These are phyloP conservation scores for Populus hybrid DNA, from an alignment of 441 rosid species.

Conservation along the genomic window DNA sequence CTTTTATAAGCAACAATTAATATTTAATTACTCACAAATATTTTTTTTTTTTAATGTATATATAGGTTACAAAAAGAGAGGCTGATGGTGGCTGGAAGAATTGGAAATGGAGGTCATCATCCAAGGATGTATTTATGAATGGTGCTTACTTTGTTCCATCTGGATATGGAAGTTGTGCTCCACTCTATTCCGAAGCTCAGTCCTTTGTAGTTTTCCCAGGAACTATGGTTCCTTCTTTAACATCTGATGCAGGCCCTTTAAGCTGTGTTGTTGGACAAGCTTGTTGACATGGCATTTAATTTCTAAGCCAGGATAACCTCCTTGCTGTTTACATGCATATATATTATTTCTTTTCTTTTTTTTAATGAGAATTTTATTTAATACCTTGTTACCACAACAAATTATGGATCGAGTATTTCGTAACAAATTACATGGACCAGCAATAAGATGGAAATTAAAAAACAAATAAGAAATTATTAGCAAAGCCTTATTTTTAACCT, in stretches of 20 bases:
- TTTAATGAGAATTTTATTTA: too few species aligned
- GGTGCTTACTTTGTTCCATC: conserved; percentile 87
- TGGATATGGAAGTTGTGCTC: conserved; percentile 61
- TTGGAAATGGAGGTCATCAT: conserved; percentile 91
- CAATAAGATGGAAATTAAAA: too few species aligned
- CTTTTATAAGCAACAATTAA: too few species aligned
- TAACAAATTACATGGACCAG: too few species aligned
- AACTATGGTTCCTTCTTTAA: conserved; percentile 53
- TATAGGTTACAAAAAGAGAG: conserved; percentile 80
- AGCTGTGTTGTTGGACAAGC: conserved; percentile 42
- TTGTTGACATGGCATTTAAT: conserved; percentile 30
- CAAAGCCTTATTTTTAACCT: too few species aligned
- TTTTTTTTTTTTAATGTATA: too few species aligned
- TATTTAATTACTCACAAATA: too few species aligned
- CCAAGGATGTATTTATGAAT: conserved; percentile 64
- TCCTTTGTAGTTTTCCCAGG: conserved; percentile 69
- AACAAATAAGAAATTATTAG: too few species aligned
- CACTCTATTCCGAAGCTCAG: conserved; percentile 60
- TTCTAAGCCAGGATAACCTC: neutral
- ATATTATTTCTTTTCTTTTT: neutral
- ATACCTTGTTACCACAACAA: too few species aligned
- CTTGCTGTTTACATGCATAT: neutral
- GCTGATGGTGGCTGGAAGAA: conserved; percentile 46
- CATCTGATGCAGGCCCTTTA: conserved; percentile 68
- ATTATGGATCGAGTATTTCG: too few species aligned